These are phyloP conservation scores for Exophiala sp. DNA, from an alignment of 2,329 filamentous ascomycete species.

Conservation along the genomic window DNA sequence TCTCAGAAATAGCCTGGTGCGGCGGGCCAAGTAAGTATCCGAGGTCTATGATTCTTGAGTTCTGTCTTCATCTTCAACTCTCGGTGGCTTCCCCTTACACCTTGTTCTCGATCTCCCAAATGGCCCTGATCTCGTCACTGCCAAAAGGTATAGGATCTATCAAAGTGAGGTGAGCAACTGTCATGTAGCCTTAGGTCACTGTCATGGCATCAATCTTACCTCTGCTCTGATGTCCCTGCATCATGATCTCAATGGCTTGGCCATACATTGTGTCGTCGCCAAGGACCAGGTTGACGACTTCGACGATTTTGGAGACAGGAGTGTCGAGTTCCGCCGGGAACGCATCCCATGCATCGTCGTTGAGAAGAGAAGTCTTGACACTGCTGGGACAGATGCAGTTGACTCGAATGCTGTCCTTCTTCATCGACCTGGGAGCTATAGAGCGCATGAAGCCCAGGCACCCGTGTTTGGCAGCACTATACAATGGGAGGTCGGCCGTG, in stretches of 20 bases:
- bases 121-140: too few species aligned
- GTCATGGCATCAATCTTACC: too few species aligned
- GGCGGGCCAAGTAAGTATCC: too few species aligned
- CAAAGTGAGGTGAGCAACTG: too few species aligned
- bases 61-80: too few species aligned
- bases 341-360: slow-evolving; percentile 20
- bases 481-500: slow-evolving; percentile 34
- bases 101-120: too few species aligned
- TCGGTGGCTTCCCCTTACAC: too few species aligned
- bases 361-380: slow-evolving; percentile 17
- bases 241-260: slow-evolving; percentile 3
- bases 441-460: slow-evolving; percentile 39
- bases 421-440: slow-evolving; percentile 28
- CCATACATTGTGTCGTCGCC: slow-evolving; percentile 4
- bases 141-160: too few species aligned
- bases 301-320: slow-evolving; percentile 17
- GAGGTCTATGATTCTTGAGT: too few species aligned
- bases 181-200: too few species aligned
- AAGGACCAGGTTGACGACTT: slow-evolving; percentile 20
- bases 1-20: too few species aligned
- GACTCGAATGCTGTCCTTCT: slow-evolving; percentile 5
- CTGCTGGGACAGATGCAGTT: slow-evolving; percentile 9
- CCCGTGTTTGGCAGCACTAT: slow-evolving; percentile 38
- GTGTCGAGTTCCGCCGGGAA: slow-evolving; percentile 24
- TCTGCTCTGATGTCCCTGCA: too few species aligned